Evolutionary conservation across 2,329 filamentous ascomycete species (phyloP), one percentile per base, ranked within the genome.

Genomic region (Mycosphaerella arachidis): DNA sequence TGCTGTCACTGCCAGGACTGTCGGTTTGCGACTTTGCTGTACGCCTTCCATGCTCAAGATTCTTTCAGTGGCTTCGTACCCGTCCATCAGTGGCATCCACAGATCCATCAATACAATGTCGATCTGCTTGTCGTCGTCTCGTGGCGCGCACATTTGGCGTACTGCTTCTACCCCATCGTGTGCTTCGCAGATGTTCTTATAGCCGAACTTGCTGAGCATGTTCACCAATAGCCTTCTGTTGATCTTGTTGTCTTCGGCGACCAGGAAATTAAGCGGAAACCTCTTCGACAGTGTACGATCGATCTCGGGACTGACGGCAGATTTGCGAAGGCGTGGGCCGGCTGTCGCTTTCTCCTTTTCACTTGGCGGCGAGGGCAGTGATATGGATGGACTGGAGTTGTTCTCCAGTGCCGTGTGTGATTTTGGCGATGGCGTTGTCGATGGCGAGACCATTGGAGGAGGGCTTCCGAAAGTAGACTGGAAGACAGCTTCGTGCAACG

Each of bases 81-180:
- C 87, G 68, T 90, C 87, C 79, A 90, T 86, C 64, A 85, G 78
- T 0, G 87, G 87, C 86, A 90, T 90, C 87, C 87, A 90, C 9
- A 90, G 79, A 72, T 90, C 87, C 87, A 90, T 90, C 48, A 90
- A 75, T 27, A 90, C 79, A 1, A 88, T 80, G 67, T 89, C 83
- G 58, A 89, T 83, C 46, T 74, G 72, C 64, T 62, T 66, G 30
- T 65, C 69, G 30, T 63, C 55, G 57, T 70, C 55, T 18, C 63
- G 69, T 53, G 63, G 66, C 10, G 62, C 35, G 9, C 63, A 72
- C 78, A 87, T 87, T 48, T 84, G 78, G 18, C 82, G 79, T 0
- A 90, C 85, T 0, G 87, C 87, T 68, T 90, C 85, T 50, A 82
- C 80, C 45, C 87, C 87, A 67, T 90, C 86, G 66, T 86, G 86